These are phyloP conservation scores for Dendrocalamus latiflorus DNA, from an alignment of 202 grass and related monocot species.

Conservation along the genomic window DNA sequence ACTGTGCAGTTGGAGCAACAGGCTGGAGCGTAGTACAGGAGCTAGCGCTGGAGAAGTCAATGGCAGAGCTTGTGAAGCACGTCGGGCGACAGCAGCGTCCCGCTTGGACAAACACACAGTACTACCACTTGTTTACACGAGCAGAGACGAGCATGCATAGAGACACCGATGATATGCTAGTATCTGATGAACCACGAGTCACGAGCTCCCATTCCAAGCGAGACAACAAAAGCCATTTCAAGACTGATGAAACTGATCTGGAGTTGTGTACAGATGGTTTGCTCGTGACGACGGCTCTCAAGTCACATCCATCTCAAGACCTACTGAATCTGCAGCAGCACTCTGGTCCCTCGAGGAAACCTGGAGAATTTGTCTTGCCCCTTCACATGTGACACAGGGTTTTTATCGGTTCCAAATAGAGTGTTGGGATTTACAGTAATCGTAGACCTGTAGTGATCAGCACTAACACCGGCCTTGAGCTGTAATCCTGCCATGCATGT, in stretches of 20 bases:
- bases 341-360: too few species aligned
- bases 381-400: neutral
- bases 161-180: too few species aligned
- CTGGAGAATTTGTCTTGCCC: neutral
- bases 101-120: neutral
- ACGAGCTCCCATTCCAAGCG: too few species aligned
- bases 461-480: too few species aligned
- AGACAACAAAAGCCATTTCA: too few species aligned
- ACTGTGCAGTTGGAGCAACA: neutral
- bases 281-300: neutral
- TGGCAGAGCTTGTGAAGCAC: conserved; percentile 21
- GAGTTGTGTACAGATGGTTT: neutral
- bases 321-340: neutral
- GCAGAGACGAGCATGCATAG: too few species aligned
- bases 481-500: too few species aligned
- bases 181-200: too few species aligned
- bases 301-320: neutral
- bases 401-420: too few species aligned
- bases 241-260: neutral
- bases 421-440: too few species aligned
- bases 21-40: neutral
- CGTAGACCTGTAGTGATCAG: too few species aligned
- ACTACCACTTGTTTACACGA: too few species aligned
- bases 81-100: neutral
- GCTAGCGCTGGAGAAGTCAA: conserved; percentile 23